Percentiles rank a stretch among this genome's conserved stretches.
These are phyloP conservation scores for Peribolospora kevripleyi DNA, from an alignment of 768 basidiomycete species.

Conservation along the genomic window DNA sequence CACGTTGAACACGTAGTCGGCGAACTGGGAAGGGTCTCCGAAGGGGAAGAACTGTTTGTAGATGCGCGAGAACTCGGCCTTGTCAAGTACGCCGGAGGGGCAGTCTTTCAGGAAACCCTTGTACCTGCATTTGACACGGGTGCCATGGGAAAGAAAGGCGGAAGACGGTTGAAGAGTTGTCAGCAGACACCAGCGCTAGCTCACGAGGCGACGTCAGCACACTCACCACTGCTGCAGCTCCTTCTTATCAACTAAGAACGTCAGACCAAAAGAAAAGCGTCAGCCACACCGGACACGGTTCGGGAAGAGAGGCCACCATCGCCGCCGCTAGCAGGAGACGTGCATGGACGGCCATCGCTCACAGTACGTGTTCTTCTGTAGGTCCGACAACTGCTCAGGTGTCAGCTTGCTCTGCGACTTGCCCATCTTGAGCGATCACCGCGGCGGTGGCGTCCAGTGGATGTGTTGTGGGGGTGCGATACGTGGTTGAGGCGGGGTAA, in stretches of 20 bases:
- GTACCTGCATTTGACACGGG: slow-evolving; percentile 39
- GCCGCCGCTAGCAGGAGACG: background rate
- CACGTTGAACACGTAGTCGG: slow-evolving; percentile 83
- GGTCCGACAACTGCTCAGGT: slow-evolving; percentile 72
- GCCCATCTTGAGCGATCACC: slow-evolving; percentile 40
- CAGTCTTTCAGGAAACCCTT: slow-evolving; percentile 99
- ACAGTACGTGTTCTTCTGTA: slow-evolving; percentile 98
- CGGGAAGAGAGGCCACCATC: slow-evolving; percentile 7
- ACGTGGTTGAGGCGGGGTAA: too few species aligned
- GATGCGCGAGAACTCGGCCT: slow-evolving; percentile 82
- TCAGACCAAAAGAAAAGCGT: background rate
- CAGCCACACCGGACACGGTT: background rate
- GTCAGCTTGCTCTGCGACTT: slow-evolving; percentile 91
- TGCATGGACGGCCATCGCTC: slow-evolving; percentile 10
- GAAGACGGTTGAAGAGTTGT: background rate
- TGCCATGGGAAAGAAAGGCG: background rate
- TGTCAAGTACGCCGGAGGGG: slow-evolving; percentile 87
- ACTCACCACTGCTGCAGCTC: slow-evolving; percentile 79
- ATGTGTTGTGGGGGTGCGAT: too few species aligned
- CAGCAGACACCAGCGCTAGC: background rate
- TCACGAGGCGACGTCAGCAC: background rate
- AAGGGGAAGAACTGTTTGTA: slow-evolving; percentile 99
- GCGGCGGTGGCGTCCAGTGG: too few species aligned
- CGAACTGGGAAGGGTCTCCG: slow-evolving; percentile 87
- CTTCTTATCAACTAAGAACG: slow-evolving; percentile 59